These are phyloP conservation scores for Microbotryum saponariae DNA, from an alignment of 1,284 basidiomycete species.

Conservation along the genomic window DNA sequence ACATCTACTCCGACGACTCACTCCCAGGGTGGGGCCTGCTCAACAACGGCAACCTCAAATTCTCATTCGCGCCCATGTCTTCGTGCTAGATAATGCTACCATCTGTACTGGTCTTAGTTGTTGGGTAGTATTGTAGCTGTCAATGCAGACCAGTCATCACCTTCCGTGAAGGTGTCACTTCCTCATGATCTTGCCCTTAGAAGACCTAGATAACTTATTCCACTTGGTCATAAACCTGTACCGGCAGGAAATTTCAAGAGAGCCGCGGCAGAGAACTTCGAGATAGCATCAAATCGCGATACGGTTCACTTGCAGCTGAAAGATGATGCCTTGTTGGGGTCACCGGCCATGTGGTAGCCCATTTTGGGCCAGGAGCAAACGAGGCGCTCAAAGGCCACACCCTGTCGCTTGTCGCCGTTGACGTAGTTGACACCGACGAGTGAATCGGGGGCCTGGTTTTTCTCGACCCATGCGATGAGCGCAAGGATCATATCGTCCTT, in stretches of 20 bases:
- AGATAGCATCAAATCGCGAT: neutral
- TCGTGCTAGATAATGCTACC: too few species aligned
- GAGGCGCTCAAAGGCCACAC: slow-evolving; percentile 5
- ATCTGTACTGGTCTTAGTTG: too few species aligned
- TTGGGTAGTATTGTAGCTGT: too few species aligned
- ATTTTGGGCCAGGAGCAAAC: slow-evolving; percentile 11
- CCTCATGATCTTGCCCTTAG: too few species aligned
- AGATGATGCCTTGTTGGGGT: slow-evolving; percentile 13
- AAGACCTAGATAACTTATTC: too few species aligned
- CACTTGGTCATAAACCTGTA: too few species aligned
- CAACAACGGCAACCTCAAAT: neutral
- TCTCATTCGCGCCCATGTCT: too few species aligned
- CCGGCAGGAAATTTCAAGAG: too few species aligned
- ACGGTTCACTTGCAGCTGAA: slow-evolving; percentile 4
- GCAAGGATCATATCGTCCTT: slow-evolving; percentile 20
- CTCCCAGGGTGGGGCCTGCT: neutral
- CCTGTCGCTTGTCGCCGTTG: slow-evolving; percentile 5
- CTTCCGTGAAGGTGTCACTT: too few species aligned
- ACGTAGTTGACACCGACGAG: slow-evolving; percentile 15
- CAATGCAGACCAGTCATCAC: too few species aligned
- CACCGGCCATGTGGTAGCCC: slow-evolving; percentile 6
- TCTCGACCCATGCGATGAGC: slow-evolving; percentile 19
- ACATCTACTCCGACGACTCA: slow-evolving; percentile 57
- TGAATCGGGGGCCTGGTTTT: slow-evolving; percentile 12
- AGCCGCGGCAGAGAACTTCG: too few species aligned